A percentile compares a stretch with the other conserved stretches of the same genome.
Conservation (phyloP, 495 filamentous ascomycete species). For the Trichoderma erinaceum region DNA sequence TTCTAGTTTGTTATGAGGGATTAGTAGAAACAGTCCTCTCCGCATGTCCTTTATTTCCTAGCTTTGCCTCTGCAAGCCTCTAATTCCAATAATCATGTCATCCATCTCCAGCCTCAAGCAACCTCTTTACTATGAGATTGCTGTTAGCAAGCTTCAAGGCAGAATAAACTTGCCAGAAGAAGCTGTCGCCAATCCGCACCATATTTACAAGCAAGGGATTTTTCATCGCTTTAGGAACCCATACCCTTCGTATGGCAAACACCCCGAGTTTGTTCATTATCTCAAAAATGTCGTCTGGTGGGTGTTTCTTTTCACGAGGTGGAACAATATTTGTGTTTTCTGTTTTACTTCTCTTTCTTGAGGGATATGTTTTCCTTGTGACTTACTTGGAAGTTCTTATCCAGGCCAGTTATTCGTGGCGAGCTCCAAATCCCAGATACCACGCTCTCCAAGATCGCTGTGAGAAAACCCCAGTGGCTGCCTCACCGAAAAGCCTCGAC, state of each 20-base stretch:
- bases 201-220: slow-evolving; percentile 26
- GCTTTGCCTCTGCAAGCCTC: too few relatives aligned
- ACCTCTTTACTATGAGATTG: slow-evolving; percentile 19
- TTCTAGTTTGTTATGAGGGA: too few relatives aligned
- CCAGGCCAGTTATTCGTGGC: slow-evolving; percentile 48
- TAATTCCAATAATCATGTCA: too few relatives aligned
- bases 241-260: slow-evolving; percentile 26
- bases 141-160: slow-evolving; percentile 22
- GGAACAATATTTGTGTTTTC: too few relatives aligned
- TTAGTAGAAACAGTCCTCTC: too few relatives aligned
- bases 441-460: slow-evolving; percentile 62
- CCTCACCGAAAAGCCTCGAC: slow-evolving; percentile 45
- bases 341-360: too few relatives aligned
- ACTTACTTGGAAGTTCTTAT: too few relatives aligned
- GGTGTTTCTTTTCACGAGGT: too few relatives aligned
- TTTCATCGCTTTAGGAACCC: slow-evolving; percentile 32
- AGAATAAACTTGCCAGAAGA: slow-evolving; percentile 17
- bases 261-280: not conserved
- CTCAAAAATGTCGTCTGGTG: not conserved
- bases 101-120: slow-evolving; percentile 13
- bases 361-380: too few relatives aligned
- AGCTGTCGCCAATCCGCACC: slow-evolving; percentile 20
- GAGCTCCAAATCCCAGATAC: slow-evolving; percentile 54
- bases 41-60: too few relatives aligned
- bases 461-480: slow-evolving; percentile 66